Percentiles rank a stretch among this genome's conserved stretches.
Evolutionary conservation across 176 grass and related monocot genomes (phyloP).

Genomic region (Aegilops bicornis): DNA sequence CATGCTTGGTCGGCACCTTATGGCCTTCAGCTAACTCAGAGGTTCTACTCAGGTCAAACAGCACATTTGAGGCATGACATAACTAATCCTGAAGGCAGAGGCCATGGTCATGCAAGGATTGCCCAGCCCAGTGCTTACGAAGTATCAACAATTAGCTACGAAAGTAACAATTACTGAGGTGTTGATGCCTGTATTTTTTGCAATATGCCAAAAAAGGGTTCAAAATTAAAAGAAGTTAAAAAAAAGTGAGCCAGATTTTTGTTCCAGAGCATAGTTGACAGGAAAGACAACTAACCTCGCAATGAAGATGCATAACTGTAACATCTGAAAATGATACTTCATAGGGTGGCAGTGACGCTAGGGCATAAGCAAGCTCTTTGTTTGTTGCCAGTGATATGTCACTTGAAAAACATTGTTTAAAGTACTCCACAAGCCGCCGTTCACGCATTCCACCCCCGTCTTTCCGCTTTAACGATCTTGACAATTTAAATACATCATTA

Average conservation of each 20-base stretch:
- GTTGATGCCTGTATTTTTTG: background rate
- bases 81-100: background rate
- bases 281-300: slow-evolving; percentile 49
- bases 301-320: slow-evolving; percentile 77
- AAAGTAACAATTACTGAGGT: background rate
- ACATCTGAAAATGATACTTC: slow-evolving; percentile 73
- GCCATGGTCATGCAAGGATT: background rate
- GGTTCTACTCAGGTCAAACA: background rate
- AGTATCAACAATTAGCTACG: background rate
- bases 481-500: slow-evolving; percentile 7
- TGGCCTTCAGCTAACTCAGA: background rate
- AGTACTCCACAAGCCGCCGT: slow-evolving; percentile 63
- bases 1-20: background rate
- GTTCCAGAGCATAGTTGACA: background rate
- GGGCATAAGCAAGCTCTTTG: slow-evolving; percentile 86
- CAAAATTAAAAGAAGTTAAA: slow-evolving; percentile 18
- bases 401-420: slow-evolving; percentile 82
- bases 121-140: background rate
- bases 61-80: background rate
- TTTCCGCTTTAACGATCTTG: slow-evolving; percentile 62
- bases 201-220: background rate
- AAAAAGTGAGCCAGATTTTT: background rate
- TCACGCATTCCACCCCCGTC: slow-evolving; percentile 60
- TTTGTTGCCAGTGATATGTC: slow-evolving; percentile 65
- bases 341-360: slow-evolving; percentile 87